These are phyloP conservation scores for Fusarium sp. DNA, from an alignment of 2,329 filamentous ascomycete species.

Conservation along the genomic window DNA sequence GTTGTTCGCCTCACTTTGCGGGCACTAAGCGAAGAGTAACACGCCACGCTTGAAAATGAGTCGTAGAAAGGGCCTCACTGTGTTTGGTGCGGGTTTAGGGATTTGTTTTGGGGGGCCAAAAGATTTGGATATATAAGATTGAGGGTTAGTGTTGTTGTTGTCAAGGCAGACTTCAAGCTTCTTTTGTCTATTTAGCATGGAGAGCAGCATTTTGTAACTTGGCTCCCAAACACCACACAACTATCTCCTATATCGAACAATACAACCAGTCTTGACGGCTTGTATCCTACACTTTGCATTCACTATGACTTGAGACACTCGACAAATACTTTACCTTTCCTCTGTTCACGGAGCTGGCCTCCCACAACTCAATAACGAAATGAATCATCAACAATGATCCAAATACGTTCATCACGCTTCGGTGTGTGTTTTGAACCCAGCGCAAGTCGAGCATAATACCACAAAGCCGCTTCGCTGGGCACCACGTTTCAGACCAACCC, in stretches of 20 bases:
- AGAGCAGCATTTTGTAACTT: background rate
- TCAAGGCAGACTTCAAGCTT: slow-evolving; percentile 3
- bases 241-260: no score
- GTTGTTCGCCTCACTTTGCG: slow-evolving; percentile 36
- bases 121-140: slow-evolving; percentile 26
- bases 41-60: slow-evolving; percentile 32
- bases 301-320: background rate
- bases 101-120: background rate
- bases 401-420: slow-evolving; percentile 35
- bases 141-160: background rate
- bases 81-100: background rate
- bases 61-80: slow-evolving; percentile 23
- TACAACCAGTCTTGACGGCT: background rate
- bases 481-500: slow-evolving; percentile 35
- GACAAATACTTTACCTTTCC: background rate
- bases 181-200: background rate
- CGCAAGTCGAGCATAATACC: background rate
- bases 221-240: background rate
- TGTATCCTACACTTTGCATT: background rate
- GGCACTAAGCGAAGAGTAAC: slow-evolving; percentile 18
- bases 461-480: slow-evolving; percentile 26
- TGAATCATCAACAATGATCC: background rate
- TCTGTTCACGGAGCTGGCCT: slow-evolving; percentile 27
- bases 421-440: slow-evolving; percentile 27
- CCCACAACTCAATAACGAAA: slow-evolving; percentile 7